These are phyloP conservation scores for Vaccinium vitisidaea DNA, from an alignment of 148 eudicot genomes.

Conservation along the genomic window DNA sequence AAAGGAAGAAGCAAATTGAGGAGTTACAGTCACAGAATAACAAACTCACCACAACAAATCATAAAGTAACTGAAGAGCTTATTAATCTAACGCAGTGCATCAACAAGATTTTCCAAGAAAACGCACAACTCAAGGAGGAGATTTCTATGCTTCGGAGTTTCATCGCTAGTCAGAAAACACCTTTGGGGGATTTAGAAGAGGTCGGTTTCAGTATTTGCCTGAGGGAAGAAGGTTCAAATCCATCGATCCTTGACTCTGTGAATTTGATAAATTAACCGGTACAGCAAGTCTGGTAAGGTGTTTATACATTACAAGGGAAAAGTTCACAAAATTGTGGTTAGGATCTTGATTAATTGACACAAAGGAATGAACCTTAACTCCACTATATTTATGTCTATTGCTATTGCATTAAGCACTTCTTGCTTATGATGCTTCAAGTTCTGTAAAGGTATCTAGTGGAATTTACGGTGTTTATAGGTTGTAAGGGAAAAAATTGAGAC, in stretches of 20 bases:
- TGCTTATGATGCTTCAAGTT: background rate
- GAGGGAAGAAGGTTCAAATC: background rate
- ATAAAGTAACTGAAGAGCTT: constrained; percentile 4
- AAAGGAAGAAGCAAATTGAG: constrained; percentile 2
- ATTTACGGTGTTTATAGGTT: background rate
- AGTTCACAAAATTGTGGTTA: background rate
- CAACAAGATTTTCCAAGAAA: constrained; percentile 2
- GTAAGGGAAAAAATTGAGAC: background rate
- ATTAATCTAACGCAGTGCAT: background rate
- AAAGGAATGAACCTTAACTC: background rate
- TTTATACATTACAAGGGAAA: background rate
- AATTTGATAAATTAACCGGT: background rate
- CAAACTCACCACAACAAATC: background rate
- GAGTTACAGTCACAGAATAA: background rate
- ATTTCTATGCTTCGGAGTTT: background rate
- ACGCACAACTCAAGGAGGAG: constrained; percentile 1
- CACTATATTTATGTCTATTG: background rate
- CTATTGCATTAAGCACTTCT: background rate
- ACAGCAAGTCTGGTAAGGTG: background rate
- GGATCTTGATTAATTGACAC: background rate
- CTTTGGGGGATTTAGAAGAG: background rate
- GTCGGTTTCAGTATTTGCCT: background rate
- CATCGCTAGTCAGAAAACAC: background rate
- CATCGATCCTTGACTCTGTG: background rate
- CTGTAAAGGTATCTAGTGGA: too few relatives aligned